A percentile compares a stretch with the other conserved stretches of the same genome.
Conservation (phyloP, 192 early-diverging fungal genomes). For the Coemansia sp. region DNA sequence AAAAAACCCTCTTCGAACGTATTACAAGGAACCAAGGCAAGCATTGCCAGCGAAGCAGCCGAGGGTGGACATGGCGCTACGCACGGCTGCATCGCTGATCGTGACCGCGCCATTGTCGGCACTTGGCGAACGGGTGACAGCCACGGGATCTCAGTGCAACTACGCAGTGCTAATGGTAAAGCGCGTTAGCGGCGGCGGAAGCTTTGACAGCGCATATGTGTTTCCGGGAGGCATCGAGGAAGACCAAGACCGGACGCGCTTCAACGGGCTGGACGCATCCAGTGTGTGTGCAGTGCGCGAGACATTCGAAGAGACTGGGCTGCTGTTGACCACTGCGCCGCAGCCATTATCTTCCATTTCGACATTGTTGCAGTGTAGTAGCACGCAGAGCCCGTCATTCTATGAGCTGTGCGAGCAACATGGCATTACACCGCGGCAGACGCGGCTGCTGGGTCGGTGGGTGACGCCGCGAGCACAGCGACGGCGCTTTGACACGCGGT, state of each 20-base stretch:
- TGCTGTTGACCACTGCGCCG: conserved; percentile 57
- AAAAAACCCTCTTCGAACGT: too few species aligned
- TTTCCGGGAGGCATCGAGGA: conserved; percentile 50
- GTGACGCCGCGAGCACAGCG: conserved; percentile 35
- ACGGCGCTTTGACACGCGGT: conserved; percentile 45
- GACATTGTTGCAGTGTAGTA: conserved; percentile 13
- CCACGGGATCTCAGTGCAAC: conserved; percentile 21
- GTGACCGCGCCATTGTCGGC: conserved; percentile 28
- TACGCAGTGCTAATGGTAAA: conserved; percentile 50
- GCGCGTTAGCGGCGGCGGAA: conserved; percentile 30
- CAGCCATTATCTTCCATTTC: background rate
- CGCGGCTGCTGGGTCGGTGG: conserved; percentile 58
- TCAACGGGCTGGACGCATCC: conserved; percentile 13
- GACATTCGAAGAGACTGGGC: conserved; percentile 80
- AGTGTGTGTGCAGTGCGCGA: conserved; percentile 71
- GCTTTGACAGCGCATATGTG: conserved; percentile 31
- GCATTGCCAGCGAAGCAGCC: too few species aligned
- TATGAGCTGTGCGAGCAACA: conserved; percentile 50
- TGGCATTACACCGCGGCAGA: conserved; percentile 41
- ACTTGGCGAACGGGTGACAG: background rate
- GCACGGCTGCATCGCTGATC: conserved; percentile 34
- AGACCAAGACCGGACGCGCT: conserved; percentile 3
- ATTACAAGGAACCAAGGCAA: too few species aligned
- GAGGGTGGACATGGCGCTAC: conserved; percentile 3
- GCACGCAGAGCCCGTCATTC: conserved; percentile 43